A percentile compares a stretch with the other conserved stretches of the same genome.
These are phyloP conservation scores for Phytophthora ohioensis DNA, from an alignment of 352 stramenopile genomes.

Conservation along the genomic window DNA sequence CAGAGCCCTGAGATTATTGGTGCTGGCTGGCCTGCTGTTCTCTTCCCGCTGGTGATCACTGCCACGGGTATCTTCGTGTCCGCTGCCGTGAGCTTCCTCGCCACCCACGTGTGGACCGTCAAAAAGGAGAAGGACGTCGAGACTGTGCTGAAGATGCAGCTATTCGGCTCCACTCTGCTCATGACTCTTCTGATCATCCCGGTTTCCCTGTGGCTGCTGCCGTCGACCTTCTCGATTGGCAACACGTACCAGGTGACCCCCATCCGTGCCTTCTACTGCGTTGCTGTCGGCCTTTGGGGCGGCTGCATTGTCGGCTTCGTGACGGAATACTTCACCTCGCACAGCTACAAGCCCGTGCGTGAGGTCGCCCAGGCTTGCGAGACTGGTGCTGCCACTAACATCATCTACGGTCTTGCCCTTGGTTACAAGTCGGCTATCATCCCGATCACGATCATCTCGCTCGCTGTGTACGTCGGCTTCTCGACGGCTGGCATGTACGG, in stretches of 20 bases:
- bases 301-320: slow-evolving; percentile 98
- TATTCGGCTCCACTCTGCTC: slow-evolving; percentile 97
- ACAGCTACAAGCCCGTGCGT: slow-evolving; percentile 96
- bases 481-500: slow-evolving; percentile 98
- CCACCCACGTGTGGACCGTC: slow-evolving; percentile 96
- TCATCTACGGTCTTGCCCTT: slow-evolving; percentile 99
- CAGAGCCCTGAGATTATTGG: slow-evolving; percentile 91
- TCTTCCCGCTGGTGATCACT: slow-evolving; percentile 98
- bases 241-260: slow-evolving; percentile 79
- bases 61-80: slow-evolving; percentile 98
- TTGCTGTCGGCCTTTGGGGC: slow-evolving; percentile 96
- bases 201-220: slow-evolving; percentile 93
- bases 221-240: slow-evolving; percentile 90
- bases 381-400: slow-evolving; percentile 99
- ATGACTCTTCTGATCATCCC: slow-evolving; percentile 95
- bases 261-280: slow-evolving; percentile 92
- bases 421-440: slow-evolving; percentile 99
- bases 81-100: slow-evolving; percentile 97
- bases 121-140: slow-evolving; percentile 97
- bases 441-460: slow-evolving; percentile 97
- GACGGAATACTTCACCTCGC: slow-evolving; percentile 99
- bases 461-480: slow-evolving; percentile 98
- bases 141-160: slow-evolving; percentile 97
- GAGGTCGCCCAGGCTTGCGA: slow-evolving; percentile 98
- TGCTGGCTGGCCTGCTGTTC: slow-evolving; percentile 94